Percentiles rank a stretch among this genome's conserved stretches.
Conservation (phyloP, 2,329 filamentous ascomycete species). For the Calonectria fujianensis region DNA sequence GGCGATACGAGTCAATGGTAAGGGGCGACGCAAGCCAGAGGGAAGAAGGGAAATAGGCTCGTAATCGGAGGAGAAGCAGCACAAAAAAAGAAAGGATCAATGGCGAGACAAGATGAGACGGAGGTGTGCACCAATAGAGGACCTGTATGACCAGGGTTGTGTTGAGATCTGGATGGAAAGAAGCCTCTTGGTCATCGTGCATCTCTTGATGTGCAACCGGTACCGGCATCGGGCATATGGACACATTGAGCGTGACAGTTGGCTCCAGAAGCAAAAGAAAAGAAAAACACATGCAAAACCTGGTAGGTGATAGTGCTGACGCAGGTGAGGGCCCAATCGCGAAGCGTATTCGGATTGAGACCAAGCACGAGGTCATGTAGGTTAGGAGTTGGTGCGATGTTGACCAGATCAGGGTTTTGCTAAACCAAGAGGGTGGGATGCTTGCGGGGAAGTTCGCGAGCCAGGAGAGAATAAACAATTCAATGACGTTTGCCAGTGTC, state of each 20-base stretch:
- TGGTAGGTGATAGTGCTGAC: slow-evolving; percentile 24
- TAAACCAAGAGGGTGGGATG: slow-evolving; percentile 7
- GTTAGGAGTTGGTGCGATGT: slow-evolving; percentile 16
- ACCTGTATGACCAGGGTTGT: slow-evolving; percentile 23
- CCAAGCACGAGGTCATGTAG: background rate
- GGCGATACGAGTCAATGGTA: slow-evolving; percentile 24
- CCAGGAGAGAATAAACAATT: slow-evolving; percentile 20
- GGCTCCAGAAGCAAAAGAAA: slow-evolving; percentile 28
- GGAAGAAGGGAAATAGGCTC: background rate
- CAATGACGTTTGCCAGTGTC: slow-evolving; percentile 25
- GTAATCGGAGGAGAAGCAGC: background rate
- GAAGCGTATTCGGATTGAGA: slow-evolving; percentile 28
- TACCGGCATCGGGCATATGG: slow-evolving; percentile 33
- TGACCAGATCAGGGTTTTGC: background rate
- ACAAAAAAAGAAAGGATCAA: background rate
- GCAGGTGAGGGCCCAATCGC: slow-evolving; percentile 25
- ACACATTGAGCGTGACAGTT: slow-evolving; percentile 37
- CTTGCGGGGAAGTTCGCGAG: slow-evolving; percentile 19
- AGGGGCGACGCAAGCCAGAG: slow-evolving; percentile 11
- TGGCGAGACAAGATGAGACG: slow-evolving; percentile 26
- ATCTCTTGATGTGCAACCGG: slow-evolving; percentile 4
- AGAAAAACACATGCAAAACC: background rate
- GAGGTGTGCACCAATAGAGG: slow-evolving; percentile 26
- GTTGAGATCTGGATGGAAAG: slow-evolving; percentile 29
- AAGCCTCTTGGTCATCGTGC: slow-evolving; percentile 16